A percentile compares a stretch with the other conserved stretches of the same genome.
Evolutionary conservation across 2,329 filamentous ascomycete species (phyloP).

Genomic region (Calonectria hongkongensis): DNA sequence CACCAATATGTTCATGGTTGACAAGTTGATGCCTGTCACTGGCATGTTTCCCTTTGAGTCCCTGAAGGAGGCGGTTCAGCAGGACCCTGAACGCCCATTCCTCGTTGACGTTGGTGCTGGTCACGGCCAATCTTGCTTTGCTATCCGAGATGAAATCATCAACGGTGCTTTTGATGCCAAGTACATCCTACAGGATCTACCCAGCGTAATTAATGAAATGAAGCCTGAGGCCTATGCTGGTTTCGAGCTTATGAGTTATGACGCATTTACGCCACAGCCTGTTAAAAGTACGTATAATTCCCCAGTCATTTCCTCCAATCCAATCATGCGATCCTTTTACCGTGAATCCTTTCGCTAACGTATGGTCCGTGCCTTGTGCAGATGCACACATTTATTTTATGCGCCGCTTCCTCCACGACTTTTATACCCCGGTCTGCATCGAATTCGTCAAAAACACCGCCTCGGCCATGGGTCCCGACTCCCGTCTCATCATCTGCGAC

Average conservation of each 20-base stretch:
- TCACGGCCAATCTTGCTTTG: constrained; percentile 56
- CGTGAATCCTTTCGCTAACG: not conserved
- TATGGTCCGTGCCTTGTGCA: constrained; percentile 11
- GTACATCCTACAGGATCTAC: constrained; percentile 59
- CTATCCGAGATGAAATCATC: constrained; percentile 54
- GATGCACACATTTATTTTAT: constrained; percentile 60
- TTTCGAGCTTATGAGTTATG: constrained; percentile 54
- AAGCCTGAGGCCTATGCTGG: constrained; percentile 46
- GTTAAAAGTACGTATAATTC: constrained; percentile 46
- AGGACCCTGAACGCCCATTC: constrained; percentile 55
- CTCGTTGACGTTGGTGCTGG: constrained; percentile 59
- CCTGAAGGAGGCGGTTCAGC: constrained; percentile 54
- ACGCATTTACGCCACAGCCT: constrained; percentile 47
- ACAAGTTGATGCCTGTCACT: constrained; percentile 58
- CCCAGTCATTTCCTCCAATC: not conserved
- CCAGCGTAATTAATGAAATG: constrained; percentile 55
- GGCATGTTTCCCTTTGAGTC: constrained; percentile 61
- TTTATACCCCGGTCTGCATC: constrained; percentile 56
- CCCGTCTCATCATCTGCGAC: constrained; percentile 60
- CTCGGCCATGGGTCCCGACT: constrained; percentile 57
- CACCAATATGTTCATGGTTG: constrained; percentile 56
- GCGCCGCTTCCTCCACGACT: constrained; percentile 58
- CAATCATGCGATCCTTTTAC: too few species aligned
- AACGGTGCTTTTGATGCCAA: constrained; percentile 49
- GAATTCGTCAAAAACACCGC: constrained; percentile 57